Conservation (phyloP, 352 stramenopile species). For the Pythium brachiatum region DNA sequence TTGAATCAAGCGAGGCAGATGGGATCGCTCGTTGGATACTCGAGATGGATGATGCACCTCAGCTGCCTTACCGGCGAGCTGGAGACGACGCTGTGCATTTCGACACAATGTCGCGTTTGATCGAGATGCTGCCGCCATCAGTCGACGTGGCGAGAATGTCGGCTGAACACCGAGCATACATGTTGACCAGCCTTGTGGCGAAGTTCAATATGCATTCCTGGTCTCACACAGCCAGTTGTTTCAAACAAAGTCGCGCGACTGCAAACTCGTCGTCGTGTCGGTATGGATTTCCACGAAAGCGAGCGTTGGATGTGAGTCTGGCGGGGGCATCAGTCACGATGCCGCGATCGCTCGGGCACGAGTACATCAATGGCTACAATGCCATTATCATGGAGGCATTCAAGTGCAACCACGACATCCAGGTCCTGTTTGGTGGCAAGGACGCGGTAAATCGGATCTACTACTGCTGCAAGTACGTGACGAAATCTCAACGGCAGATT, state of each 20-base stretch:
- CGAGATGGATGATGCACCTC: not conserved
- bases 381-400: constrained; percentile 10
- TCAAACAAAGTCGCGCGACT: constrained; percentile 7
- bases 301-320: not conserved
- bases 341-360: not conserved
- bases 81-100: not conserved
- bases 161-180: not conserved
- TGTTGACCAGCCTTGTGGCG: constrained; percentile 10
- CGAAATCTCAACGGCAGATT: constrained; percentile 13
- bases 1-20: not conserved
- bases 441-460: constrained; percentile 13
- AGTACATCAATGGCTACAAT: constrained; percentile 20
- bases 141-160: not conserved
- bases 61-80: not conserved
- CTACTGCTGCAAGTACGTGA: constrained; percentile 19
- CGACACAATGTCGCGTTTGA: constrained; percentile 12
- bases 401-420: constrained; percentile 21
- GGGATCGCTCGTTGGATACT: constrained; percentile 1
- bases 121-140: constrained; percentile 11
- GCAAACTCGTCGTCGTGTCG: not conserved
- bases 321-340: not conserved
- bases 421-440: constrained; percentile 12
- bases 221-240: constrained; percentile 15
- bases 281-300: constrained; percentile 10
- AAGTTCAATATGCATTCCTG: constrained; percentile 14